Evolutionary conservation across 306 rosid genomes (phyloP).

Genomic region (Notholithocarpus densiflorus): DNA sequence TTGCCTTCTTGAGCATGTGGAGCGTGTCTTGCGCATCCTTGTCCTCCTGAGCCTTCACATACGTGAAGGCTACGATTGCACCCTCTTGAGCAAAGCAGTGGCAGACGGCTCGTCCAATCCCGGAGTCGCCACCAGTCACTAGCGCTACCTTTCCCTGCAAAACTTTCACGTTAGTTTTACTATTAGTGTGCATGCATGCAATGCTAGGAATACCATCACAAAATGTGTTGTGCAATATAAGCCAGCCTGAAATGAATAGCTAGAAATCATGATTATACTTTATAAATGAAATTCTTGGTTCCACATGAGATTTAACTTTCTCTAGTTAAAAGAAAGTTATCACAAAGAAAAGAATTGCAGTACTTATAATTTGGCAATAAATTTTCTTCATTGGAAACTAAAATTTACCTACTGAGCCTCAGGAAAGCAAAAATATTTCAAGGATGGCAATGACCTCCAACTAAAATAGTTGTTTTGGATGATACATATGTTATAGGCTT

Average conservation of each 20-base stretch:
- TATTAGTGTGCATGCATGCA: no score
- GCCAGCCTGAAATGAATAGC: no score
- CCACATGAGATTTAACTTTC: no score
- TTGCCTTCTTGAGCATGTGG: slow-evolving; percentile 44
- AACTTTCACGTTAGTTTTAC: neutral
- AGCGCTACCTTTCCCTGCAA: slow-evolving; percentile 73
- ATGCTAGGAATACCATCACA: no score
- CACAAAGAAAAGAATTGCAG: no score
- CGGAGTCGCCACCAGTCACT: slow-evolving; percentile 81
- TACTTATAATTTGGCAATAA: no score
- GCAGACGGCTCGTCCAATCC: slow-evolving; percentile 74
- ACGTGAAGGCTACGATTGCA: slow-evolving; percentile 76
- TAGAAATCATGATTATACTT: no score
- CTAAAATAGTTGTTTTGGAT: no score
- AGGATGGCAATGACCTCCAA: neutral
- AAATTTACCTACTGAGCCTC: neutral
- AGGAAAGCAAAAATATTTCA: neutral
- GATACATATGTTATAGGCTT: no score
- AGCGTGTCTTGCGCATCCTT: slow-evolving; percentile 65
- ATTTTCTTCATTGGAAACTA: neutral
- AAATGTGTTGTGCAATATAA: no score
- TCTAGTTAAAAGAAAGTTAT: no score
- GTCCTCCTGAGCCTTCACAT: slow-evolving; percentile 67
- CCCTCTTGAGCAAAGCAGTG: slow-evolving; percentile 69
- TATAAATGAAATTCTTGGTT: no score